A percentile compares a stretch with the other conserved stretches of the same genome.
phyloP scores from a whole-genome alignment of 108 stramenopile genomes.

The Cyclotella kingstonii region DNA sequence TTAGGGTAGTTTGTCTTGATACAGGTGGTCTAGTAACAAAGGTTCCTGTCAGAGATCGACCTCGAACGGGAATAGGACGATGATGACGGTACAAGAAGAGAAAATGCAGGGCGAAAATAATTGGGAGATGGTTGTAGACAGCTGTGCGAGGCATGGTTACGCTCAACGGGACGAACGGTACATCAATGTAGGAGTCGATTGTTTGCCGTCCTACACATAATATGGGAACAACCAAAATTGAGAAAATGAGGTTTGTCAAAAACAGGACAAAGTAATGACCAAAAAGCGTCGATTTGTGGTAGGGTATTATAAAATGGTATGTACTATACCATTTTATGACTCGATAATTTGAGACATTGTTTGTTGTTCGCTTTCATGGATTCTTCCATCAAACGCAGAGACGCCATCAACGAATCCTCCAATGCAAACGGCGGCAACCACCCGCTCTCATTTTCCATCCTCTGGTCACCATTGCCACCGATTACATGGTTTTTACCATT shows the following conservation, averaged over 20 bases:
- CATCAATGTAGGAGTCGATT: too few relatives aligned
- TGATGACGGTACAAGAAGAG: background rate
- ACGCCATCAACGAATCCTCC: background rate
- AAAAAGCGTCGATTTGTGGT: too few relatives aligned
- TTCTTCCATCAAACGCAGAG: background rate
- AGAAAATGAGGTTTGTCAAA: too few relatives aligned
- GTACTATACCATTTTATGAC: too few relatives aligned
- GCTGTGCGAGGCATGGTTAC: background rate
- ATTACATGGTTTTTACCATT: constrained; percentile 92
- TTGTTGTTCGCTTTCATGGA: background rate
- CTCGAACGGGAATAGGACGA: background rate
- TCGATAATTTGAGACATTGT: too few relatives aligned
- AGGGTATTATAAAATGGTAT: too few relatives aligned
- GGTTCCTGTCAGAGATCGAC: background rate
- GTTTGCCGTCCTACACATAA: too few relatives aligned
- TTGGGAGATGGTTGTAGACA: background rate
- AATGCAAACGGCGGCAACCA: background rate
- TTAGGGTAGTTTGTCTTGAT: background rate
- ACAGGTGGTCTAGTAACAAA: background rate
- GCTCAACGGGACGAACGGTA: too few relatives aligned
- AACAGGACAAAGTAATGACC: too few relatives aligned
- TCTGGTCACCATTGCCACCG: constrained; percentile 88
- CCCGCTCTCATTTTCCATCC: constrained; percentile 54
- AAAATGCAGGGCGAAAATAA: background rate
- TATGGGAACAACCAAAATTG: too few relatives aligned